A percentile compares a stretch with the other conserved stretches of the same genome.
Evolutionary conservation across 2,329 filamentous ascomycete species (phyloP).

Genomic region (Botryotinia convoluta): DNA sequence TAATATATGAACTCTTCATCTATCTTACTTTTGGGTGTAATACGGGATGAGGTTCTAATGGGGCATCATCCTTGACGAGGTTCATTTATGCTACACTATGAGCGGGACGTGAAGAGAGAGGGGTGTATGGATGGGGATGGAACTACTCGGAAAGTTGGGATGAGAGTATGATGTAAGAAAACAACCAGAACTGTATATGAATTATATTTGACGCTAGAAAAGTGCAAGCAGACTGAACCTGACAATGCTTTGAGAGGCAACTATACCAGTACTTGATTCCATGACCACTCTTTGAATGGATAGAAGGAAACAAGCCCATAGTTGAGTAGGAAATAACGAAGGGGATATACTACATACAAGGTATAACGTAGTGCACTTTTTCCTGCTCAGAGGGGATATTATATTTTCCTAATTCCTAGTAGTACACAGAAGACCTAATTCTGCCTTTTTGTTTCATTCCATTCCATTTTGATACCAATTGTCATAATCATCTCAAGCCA

Average conservation of each 20-base stretch:
- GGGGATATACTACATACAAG: neutral
- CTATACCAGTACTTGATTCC: neutral
- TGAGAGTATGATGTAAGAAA: neutral
- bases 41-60: neutral
- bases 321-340: neutral
- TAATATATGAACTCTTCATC: neutral
- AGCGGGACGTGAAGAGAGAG: neutral
- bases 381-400: slow-evolving; percentile 18
- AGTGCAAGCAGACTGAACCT: neutral
- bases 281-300: neutral
- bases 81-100: neutral
- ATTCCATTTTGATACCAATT: slow-evolving; percentile 4
- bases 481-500: slow-evolving; percentile 52
- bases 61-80: neutral
- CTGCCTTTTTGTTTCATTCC: slow-evolving; percentile 8
- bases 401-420: slow-evolving; percentile 21
- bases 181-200: neutral
- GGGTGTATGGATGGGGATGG: neutral
- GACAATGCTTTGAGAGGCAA: neutral
- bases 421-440: slow-evolving; percentile 17
- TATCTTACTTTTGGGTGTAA: neutral
- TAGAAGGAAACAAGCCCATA: neutral
- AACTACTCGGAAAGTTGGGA: neutral
- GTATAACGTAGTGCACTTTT: neutral
- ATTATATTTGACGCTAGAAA: neutral